Conservation (phyloP, 2,329 filamentous ascomycete species). For the Huntiella omanensis region DNA sequence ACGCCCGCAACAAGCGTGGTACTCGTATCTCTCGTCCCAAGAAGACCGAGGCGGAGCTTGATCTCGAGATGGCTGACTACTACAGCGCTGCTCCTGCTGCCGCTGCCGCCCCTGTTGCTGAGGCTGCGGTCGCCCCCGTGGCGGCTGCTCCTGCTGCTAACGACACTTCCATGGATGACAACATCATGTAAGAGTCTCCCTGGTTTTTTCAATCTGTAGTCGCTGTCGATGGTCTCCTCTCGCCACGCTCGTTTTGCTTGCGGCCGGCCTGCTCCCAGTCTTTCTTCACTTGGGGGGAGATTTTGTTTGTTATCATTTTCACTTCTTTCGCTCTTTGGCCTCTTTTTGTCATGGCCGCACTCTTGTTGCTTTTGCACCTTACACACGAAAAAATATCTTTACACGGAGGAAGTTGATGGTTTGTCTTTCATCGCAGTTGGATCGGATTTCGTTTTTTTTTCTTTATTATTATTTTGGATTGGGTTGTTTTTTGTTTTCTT, state of each 20-base stretch:
- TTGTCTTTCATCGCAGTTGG: constrained; percentile 2
- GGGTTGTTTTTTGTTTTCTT: background rate
- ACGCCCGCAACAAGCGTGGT: constrained; percentile 26
- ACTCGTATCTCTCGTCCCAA: constrained; percentile 47
- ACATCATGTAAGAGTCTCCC: constrained; percentile 7
- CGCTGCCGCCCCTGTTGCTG: constrained; percentile 26
- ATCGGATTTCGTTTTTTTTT: constrained; percentile 8
- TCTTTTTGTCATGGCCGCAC: background rate
- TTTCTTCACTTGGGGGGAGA: constrained; percentile 3
- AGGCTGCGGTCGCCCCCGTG: constrained; percentile 26
- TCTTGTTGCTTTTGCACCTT: background rate
- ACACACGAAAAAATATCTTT: constrained; percentile 3
- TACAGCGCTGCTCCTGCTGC: constrained; percentile 37
- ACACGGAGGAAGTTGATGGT: constrained; percentile 6
- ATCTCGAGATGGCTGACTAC: constrained; percentile 96
- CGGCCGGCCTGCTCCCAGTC: constrained; percentile 5
- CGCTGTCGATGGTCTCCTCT: constrained; percentile 6
- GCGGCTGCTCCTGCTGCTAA: constrained; percentile 23
- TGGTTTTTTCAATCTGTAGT: background rate
- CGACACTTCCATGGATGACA: constrained; percentile 46
- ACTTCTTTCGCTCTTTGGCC: constrained; percentile 1
- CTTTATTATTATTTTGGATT: constrained; percentile 3
- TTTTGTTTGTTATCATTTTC: constrained; percentile 2
- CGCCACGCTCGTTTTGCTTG: constrained; percentile 5
- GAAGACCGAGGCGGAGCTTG: constrained; percentile 90